A percentile compares a stretch with the other conserved stretches of the same genome.
Conservation (phyloP, 2,329 filamentous ascomycete species). For the Aureobasidium melanogenum region DNA sequence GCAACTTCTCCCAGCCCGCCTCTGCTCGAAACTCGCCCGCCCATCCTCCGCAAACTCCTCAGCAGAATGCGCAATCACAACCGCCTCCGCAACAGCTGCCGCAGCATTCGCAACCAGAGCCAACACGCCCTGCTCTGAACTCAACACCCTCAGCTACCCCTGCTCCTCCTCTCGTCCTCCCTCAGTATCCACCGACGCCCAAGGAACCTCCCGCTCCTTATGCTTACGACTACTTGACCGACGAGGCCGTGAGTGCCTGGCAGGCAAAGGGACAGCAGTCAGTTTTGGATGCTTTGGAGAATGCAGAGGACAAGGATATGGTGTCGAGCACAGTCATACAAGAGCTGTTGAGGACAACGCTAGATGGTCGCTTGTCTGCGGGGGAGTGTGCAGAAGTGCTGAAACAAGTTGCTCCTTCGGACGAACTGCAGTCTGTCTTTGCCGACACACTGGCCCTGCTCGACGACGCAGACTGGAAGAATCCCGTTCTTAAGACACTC, state of each 20-base stretch:
- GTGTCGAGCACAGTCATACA: conserved; percentile 68
- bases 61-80: conserved; percentile 14
- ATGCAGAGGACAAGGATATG: conserved; percentile 57
- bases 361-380: conserved; percentile 60
- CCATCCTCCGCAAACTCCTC: conserved; percentile 9
- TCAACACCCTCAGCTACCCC: conserved; percentile 11
- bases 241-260: conserved; percentile 62
- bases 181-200: conserved; percentile 14
- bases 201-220: conserved; percentile 36
- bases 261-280: conserved; percentile 54
- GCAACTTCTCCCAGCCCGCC: conserved; percentile 7
- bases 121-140: background rate
- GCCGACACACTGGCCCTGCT: conserved; percentile 76
- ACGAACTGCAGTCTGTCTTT: conserved; percentile 53
- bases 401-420: conserved; percentile 56
- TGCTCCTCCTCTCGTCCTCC: conserved; percentile 10
- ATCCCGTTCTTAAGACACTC: conserved; percentile 54
- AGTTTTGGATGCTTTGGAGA: conserved; percentile 55
- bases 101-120: background rate
- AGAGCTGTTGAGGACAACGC: conserved; percentile 69
- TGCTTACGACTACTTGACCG: conserved; percentile 67
- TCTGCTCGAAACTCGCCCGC: conserved; percentile 11
- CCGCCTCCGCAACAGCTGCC: background rate
- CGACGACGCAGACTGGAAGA: conserved; percentile 59
- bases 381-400: conserved; percentile 62